Evolutionary conservation across 2,329 filamentous ascomycete species (phyloP).

Genomic region (Colletotrichum coccodes): DNA sequence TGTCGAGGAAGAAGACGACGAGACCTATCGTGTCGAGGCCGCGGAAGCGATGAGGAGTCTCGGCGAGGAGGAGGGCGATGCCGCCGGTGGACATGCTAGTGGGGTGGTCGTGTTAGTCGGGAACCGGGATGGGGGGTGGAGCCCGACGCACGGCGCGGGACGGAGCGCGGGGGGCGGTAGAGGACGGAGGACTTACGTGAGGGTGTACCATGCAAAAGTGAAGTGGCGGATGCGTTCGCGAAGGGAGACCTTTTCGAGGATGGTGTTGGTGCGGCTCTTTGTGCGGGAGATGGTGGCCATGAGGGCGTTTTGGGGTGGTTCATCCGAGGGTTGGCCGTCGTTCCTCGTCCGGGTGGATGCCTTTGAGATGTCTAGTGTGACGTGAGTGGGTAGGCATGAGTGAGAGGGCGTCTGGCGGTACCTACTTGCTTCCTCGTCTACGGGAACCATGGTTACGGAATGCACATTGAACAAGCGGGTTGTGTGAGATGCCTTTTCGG

Average conservation of each 20-base stretch:
- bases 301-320: constrained; percentile 16
- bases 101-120: not conserved
- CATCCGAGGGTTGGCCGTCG: constrained; percentile 3
- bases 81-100: constrained; percentile 48
- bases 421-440: constrained; percentile 26
- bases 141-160: not conserved
- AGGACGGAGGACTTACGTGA: constrained; percentile 35
- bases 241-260: constrained; percentile 32
- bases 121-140: not conserved
- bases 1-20: constrained; percentile 65
- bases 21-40: constrained; percentile 64
- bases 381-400: not conserved
- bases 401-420: not conserved
- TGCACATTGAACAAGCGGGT: not conserved
- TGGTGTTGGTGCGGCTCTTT: constrained; percentile 24
- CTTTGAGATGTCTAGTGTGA: not conserved
- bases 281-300: constrained; percentile 25
- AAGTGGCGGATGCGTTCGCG: constrained; percentile 48
- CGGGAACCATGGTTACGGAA: not conserved
- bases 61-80: constrained; percentile 62
- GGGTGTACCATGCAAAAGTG: constrained; percentile 67
- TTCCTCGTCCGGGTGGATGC: not conserved
- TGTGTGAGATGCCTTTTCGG: not conserved
- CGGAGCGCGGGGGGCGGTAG: not conserved
- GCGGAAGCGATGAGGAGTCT: constrained; percentile 62